These are phyloP conservation scores for Oryza rufipogon DNA, from an alignment of 176 grass and related monocot species.

Conservation along the genomic window DNA sequence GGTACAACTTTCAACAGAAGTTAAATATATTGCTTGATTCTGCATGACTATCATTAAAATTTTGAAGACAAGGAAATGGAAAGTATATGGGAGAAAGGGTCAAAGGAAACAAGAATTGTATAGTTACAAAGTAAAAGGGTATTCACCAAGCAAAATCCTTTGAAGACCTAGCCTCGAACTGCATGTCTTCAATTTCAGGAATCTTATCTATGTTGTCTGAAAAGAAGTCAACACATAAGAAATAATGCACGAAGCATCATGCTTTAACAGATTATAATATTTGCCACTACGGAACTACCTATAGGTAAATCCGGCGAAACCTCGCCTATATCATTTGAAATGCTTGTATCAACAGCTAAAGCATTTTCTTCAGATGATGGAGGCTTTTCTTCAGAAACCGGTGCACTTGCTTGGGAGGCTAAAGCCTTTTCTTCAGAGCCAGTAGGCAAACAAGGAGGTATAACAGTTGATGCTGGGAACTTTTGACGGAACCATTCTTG, in stretches of 20 bases:
- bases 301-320: constrained; percentile 23
- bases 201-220: constrained; percentile 54
- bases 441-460: constrained; percentile 31
- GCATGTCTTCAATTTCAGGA: constrained; percentile 57
- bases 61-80: neutral
- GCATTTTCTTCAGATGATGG: constrained; percentile 48
- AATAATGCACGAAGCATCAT: constrained; percentile 20
- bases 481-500: constrained; percentile 60
- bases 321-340: constrained; percentile 56
- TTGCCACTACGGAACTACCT: constrained; percentile 41
- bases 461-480: constrained; percentile 35
- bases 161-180: constrained; percentile 93
- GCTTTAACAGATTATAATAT: constrained; percentile 19
- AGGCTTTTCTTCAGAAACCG: constrained; percentile 38
- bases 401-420: constrained; percentile 34
- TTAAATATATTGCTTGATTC: neutral
- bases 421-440: constrained; percentile 51
- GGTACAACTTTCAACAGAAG: neutral
- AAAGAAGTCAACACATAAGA: constrained; percentile 39
- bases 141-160: constrained; percentile 87
- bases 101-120: neutral
- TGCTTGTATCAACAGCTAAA: constrained; percentile 53
- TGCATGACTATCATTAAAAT: neutral
- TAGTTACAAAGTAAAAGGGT: constrained; percentile 33
- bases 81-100: neutral